Evolutionary conservation across 23 red algal genomes (phyloP), one percentile per base, ranked within the genome.

Genomic region (Pyropia haitanensis): DNA sequence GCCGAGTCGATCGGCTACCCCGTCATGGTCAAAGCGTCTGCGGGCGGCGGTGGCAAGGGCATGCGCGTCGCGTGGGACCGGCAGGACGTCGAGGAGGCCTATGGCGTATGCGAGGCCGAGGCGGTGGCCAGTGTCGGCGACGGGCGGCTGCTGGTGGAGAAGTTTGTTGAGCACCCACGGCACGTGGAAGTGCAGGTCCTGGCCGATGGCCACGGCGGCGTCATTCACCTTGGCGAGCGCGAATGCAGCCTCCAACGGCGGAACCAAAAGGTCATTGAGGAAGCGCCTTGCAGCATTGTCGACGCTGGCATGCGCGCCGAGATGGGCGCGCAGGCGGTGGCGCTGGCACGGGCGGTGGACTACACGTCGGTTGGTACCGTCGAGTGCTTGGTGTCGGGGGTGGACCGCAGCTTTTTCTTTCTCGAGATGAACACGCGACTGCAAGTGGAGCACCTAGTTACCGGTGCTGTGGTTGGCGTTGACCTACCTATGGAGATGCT

Each of bases 341-440:
- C 27, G 13, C 76, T 74, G 25, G 32, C 32, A 14, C 18, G 39
- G 27, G 82, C 67, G 27, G 62, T 88, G 7, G 65, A 67, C 56
- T 88, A 88, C 29, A 51, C 34, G 10, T 48, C 52, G 18, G 82
- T 67, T 21, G 82, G 82, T 31, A 88, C 82, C 5, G 82, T 88
- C 23, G 82, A 88, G 51, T 88, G 56, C 51, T 46, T 46, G 39
- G 27, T 88, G 26, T 53, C 72, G 27, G 53, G 61, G 27, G 76
- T 28, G 18, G 60, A 28, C 16, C 51, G 34, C 29, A 56, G 60
- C 28, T 59, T 48, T 14, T 88, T 79, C 27, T 88, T 88, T 72
- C 48, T 88, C 46, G 82, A 88, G 53, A 88, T 88, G 82, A 88
- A 88, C 49, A 88, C 82, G 14, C 73, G 82, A 6, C 73, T 88